These are phyloP conservation scores for Alliaria petiolata DNA, from an alignment of 345 rosid species.

Conservation along the genomic window DNA sequence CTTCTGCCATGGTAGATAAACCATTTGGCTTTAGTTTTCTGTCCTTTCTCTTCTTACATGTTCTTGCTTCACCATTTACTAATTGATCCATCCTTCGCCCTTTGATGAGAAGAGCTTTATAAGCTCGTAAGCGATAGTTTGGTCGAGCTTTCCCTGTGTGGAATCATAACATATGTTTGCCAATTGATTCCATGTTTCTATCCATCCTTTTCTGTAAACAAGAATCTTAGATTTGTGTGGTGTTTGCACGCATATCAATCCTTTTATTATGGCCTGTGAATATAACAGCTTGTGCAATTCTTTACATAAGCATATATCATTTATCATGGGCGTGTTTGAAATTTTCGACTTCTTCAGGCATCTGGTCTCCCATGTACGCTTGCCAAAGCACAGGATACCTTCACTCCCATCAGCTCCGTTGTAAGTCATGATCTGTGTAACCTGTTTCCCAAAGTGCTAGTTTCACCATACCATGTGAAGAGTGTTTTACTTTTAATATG, in stretches of 20 bases:
- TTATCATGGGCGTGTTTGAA: background rate
- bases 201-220: background rate
- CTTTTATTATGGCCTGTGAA: background rate
- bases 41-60: background rate
- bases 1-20: conserved; percentile 67
- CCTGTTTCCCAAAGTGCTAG: too few species aligned
- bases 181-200: background rate
- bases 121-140: background rate
- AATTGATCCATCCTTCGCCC: background rate
- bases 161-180: conserved; percentile 2
- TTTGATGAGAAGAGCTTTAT: background rate
- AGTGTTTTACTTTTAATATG: background rate
- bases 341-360: conserved; percentile 43
- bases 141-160: background rate
- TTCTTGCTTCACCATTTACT: background rate
- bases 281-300: background rate
- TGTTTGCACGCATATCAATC: background rate
- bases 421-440: conserved; percentile 46
- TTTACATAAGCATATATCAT: background rate
- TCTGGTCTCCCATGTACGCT: conserved; percentile 95
- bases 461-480: background rate
- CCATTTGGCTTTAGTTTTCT: too few species aligned
- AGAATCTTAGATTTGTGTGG: background rate
- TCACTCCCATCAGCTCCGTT: conserved; percentile 85
- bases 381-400: conserved; percentile 92